Percentiles rank a stretch among this genome's conserved stretches.
Evolutionary conservation across 352 stramenopile genomes (phyloP).

Genomic region (Phytophthora brassicae): DNA sequence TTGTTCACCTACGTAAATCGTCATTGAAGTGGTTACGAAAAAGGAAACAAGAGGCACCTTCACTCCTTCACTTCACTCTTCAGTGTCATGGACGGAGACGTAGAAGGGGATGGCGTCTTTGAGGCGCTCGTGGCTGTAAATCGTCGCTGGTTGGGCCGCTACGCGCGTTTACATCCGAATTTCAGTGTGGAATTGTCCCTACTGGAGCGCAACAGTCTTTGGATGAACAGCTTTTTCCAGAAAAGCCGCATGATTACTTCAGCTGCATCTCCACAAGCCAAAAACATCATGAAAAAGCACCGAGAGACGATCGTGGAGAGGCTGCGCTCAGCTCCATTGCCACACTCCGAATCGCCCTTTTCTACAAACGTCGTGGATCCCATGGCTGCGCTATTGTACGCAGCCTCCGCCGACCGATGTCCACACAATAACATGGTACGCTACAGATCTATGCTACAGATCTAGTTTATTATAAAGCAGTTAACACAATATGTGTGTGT

Average conservation of each 20-base stretch:
- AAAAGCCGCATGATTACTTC: constrained; percentile 73
- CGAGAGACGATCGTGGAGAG: constrained; percentile 43
- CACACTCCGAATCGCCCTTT: constrained; percentile 50
- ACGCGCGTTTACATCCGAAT: constrained; percentile 52
- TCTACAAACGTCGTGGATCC: constrained; percentile 58
- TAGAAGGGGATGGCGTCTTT: constrained; percentile 39
- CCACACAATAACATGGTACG: constrained; percentile 62
- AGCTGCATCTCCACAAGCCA: constrained; percentile 57
- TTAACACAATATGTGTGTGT: too few species aligned
- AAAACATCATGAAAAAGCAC: constrained; percentile 55
- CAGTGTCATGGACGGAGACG: constrained; percentile 21
- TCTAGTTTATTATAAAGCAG: constrained; percentile 18
- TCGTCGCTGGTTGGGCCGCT: constrained; percentile 66
- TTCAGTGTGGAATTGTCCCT: constrained; percentile 58
- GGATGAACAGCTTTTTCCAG: constrained; percentile 85
- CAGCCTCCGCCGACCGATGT: constrained; percentile 56
- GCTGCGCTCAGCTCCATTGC: constrained; percentile 33
- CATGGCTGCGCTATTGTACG: constrained; percentile 66
- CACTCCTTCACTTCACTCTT: too few species aligned
- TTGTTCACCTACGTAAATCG: constrained; percentile 6
- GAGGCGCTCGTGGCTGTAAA: constrained; percentile 60
- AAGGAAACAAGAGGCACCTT: background rate
- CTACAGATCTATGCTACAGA: too few species aligned
- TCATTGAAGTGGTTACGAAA: constrained; percentile 21
- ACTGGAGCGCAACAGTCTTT: constrained; percentile 70